These are phyloP conservation scores for Leccinum boreale DNA, from an alignment of 768 basidiomycete genomes.

Conservation along the genomic window DNA sequence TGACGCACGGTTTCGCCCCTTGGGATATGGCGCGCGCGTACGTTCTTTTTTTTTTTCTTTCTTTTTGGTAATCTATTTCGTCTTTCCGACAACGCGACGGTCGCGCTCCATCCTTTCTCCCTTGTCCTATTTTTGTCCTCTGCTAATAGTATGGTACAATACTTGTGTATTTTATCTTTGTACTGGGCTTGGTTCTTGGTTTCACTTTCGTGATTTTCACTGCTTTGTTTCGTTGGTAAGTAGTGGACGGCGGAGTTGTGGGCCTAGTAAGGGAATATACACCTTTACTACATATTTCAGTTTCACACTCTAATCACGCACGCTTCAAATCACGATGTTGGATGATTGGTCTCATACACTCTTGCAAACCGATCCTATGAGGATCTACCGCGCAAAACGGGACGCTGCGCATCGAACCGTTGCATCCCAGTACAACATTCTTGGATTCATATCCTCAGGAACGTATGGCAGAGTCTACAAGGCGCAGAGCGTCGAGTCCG, in stretches of 20 bases:
- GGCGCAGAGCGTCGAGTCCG: slow-evolving; percentile 72
- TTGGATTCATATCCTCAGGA: slow-evolving; percentile 97
- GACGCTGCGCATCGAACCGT: slow-evolving; percentile 68
- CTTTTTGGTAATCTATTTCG: background rate
- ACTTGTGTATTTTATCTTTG: background rate
- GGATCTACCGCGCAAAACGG: slow-evolving; percentile 74
- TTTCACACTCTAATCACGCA: background rate
- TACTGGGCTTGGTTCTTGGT: background rate
- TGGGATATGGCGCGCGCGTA: background rate
- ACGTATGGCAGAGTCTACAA: slow-evolving; percentile 99
- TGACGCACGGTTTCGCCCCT: background rate
- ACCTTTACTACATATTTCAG: background rate
- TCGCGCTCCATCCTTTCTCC: background rate
- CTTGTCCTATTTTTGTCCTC: background rate
- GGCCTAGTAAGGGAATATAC: background rate
- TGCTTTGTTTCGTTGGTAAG: background rate
- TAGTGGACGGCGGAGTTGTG: background rate
- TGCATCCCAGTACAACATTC: slow-evolving; percentile 80
- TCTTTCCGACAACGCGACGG: background rate
- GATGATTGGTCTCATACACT: slow-evolving; percentile 37
- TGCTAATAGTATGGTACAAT: background rate
- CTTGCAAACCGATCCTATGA: slow-evolving; percentile 71
- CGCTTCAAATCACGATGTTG: slow-evolving; percentile 22
- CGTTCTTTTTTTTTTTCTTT: background rate
- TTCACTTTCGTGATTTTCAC: background rate